Conservation (phyloP, 371 early-diverging fungal species). For the Mycotypha africana region DNA sequence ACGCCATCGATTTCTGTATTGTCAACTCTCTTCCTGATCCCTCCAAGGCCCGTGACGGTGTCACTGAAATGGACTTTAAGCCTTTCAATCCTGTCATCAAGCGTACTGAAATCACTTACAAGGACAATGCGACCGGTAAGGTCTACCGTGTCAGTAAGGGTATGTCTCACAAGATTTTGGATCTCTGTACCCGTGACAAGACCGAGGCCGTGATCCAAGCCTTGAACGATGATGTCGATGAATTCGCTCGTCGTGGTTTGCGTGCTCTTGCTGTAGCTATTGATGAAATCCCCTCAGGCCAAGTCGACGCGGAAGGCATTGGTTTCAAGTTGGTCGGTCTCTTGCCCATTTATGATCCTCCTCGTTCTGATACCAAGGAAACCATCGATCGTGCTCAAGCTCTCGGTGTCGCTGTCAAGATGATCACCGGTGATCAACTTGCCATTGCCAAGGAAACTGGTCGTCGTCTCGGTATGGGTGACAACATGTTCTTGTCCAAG, state of each 20-base stretch:
- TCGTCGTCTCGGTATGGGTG: slow-evolving; percentile 67
- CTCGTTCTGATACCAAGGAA: slow-evolving; percentile 74
- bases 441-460: slow-evolving; percentile 89
- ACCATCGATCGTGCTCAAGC: slow-evolving; percentile 78
- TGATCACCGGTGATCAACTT: slow-evolving; percentile 94
- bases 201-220: slow-evolving; percentile 45
- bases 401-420: slow-evolving; percentile 88
- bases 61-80: slow-evolving; percentile 64
- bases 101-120: slow-evolving; percentile 79
- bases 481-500: slow-evolving; percentile 66
- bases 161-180: slow-evolving; percentile 67
- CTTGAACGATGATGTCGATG: slow-evolving; percentile 62
- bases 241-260: slow-evolving; percentile 76
- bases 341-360: slow-evolving; percentile 85
- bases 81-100: slow-evolving; percentile 88
- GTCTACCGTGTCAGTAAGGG: slow-evolving; percentile 67
- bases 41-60: slow-evolving; percentile 56
- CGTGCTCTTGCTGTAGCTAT: slow-evolving; percentile 76
- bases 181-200: slow-evolving; percentile 66
- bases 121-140: slow-evolving; percentile 49
- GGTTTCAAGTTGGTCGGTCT: slow-evolving; percentile 59
- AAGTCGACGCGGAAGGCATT: slow-evolving; percentile 33
- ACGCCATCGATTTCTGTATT: slow-evolving; percentile 73
- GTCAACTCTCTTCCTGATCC: slow-evolving; percentile 58
- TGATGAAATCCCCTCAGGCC: slow-evolving; percentile 50